A percentile compares a stretch with the other conserved stretches of the same genome.
Evolutionary conservation across 768 basidiomycete genomes (phyloP).

Genomic region (Lactarius psammicola): DNA sequence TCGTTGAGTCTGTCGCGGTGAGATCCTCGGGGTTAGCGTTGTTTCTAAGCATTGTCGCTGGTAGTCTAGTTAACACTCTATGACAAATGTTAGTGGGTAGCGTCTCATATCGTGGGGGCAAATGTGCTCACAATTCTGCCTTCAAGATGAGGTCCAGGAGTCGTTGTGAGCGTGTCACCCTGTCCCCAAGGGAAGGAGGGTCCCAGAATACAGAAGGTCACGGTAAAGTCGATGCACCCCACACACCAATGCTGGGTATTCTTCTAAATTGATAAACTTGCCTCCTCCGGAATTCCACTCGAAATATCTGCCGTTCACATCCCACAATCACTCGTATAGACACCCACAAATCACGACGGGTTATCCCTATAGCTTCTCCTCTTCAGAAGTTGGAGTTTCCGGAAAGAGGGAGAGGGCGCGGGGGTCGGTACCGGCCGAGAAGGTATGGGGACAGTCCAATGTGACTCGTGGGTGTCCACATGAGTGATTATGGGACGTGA

Average conservation of each 20-base stretch:
- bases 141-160: too few relatives aligned
- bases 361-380: neutral
- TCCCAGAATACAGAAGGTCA: too few relatives aligned
- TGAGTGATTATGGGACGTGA: constrained; percentile 1
- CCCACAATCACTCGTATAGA: neutral
- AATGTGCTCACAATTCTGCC: too few relatives aligned
- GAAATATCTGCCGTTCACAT: neutral
- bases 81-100: neutral
- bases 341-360: neutral
- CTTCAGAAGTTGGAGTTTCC: too few relatives aligned
- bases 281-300: neutral
- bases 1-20: neutral
- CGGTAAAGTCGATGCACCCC: too few relatives aligned
- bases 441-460: neutral
- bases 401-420: too few relatives aligned
- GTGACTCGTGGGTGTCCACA: neutral
- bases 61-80: too few relatives aligned
- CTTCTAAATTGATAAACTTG: neutral
- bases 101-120: neutral
- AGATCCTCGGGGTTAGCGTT: neutral
- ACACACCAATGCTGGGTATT: too few relatives aligned
- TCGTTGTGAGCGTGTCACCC: too few relatives aligned
- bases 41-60: neutral
- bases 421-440: neutral
- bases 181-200: too few relatives aligned